Conservation (phyloP, 148 eudicot species). For the Chenopodium album region DNA sequence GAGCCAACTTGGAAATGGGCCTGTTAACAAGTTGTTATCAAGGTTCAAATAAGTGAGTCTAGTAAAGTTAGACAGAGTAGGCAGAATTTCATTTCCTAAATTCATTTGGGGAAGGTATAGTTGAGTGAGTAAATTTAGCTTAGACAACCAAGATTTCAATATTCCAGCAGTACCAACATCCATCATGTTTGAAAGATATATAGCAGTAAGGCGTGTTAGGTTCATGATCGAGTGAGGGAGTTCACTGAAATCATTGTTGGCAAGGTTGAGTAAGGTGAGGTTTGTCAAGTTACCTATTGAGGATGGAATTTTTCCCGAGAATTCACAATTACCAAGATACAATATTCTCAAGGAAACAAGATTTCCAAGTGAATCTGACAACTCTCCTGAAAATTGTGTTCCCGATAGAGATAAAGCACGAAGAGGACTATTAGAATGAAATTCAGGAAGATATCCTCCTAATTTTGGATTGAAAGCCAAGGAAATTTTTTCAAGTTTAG, state of each 20-base stretch:
- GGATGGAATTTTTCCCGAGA: constrained; percentile 17
- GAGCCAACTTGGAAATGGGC: constrained; percentile 1
- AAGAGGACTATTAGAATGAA: constrained; percentile 16
- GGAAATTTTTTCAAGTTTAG: constrained; percentile 16
- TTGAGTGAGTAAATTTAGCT: background rate
- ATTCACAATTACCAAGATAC: background rate
- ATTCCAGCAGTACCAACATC: too few species aligned
- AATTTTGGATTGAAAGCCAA: constrained; percentile 9
- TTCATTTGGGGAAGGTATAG: background rate
- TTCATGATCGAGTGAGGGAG: constrained; percentile 6
- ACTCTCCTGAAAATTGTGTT: constrained; percentile 20
- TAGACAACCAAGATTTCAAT: background rate
- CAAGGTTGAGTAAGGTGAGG: background rate
- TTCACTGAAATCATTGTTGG: background rate
- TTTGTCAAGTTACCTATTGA: constrained; percentile 20
- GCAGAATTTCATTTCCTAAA: background rate
- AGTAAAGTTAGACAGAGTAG: background rate
- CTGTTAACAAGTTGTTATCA: background rate
- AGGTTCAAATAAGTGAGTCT: background rate
- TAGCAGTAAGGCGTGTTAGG: background rate
- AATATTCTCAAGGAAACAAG: background rate
- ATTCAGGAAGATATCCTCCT: constrained; percentile 28
- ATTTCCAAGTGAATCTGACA: constrained; percentile 31
- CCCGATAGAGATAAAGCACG: background rate
- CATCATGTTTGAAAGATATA: too few species aligned